Evolutionary conservation across 495 filamentous ascomycete genomes (phyloP), one percentile per base, ranked within the genome.

Genomic region (Tetracladium marchalianum): DNA sequence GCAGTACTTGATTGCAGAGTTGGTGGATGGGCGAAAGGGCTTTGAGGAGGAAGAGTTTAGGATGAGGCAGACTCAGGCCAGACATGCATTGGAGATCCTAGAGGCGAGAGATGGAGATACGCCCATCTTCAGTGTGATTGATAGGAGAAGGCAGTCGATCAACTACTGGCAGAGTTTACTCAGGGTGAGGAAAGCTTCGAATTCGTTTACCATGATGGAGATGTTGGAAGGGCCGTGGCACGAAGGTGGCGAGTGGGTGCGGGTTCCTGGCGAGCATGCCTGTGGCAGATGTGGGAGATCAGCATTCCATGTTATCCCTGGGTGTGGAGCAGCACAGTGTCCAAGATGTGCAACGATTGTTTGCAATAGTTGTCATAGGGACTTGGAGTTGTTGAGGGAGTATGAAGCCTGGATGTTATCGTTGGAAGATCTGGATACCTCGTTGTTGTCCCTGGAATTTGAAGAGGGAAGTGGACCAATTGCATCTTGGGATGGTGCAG

Each of bases 311-410:
- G 13, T 55, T 15, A 41, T 55, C 31, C 31, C 36, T 8, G 44
- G 48, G 1, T 55, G 52, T 43, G 44, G 46, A 16, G 40, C 48
- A 11, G 48, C 48, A 5, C 39, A 48, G 32, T 55, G 52, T 43
- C 52, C 41, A 8, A 33, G 36, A 5, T 55, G 52, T 35, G 36
- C 41, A 11, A 35, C 48, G 19, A 35, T 51, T 27, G 47, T 46
- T 11, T 55, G 52, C 38, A 36, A 47, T 33, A 33, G 31, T 15
- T 55, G 52, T 36, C 41, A 49, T 31, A 24, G 52, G 27, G 48
- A 51, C 13, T 35, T 55, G 12, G 8, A 31, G 11, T 35, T 55
- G 9, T 43, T 55, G 36, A 24, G 48, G 19, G 44, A 51, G 15
- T 55, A 51, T 42, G 47, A 15, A 24, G 32, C 47, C 11, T 55